These are phyloP conservation scores for Symbiodinium pilosum DNA, from an alignment of 73 alveolate species.

Conservation along the genomic window DNA sequence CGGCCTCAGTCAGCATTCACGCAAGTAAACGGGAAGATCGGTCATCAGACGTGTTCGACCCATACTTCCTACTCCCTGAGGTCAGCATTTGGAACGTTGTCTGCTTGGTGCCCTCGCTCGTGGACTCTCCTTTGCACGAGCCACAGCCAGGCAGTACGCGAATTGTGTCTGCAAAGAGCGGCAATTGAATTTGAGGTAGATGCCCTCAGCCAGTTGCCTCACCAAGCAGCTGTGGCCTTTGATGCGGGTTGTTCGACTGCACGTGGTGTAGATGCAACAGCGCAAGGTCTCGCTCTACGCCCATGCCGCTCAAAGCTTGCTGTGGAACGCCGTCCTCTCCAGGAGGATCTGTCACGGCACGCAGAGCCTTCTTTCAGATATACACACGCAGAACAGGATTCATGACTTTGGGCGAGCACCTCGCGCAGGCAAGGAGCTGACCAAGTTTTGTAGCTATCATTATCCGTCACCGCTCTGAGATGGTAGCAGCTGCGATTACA, in stretches of 20 bases:
- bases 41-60: background rate
- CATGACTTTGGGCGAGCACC: conserved; percentile 34
- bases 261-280: background rate
- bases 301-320: conserved; percentile 68
- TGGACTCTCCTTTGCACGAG: background rate
- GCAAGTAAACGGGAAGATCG: too few species aligned
- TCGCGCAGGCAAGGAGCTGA: background rate
- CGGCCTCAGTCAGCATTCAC: background rate
- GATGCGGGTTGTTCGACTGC: background rate
- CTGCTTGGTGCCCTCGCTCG: conserved; percentile 80
- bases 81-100: conserved; percentile 68
- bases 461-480: background rate
- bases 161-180: background rate
- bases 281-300: conserved; percentile 44
- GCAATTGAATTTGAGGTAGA: background rate
- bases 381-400: background rate
- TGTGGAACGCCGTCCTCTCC: conserved; percentile 74
- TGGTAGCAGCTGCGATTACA: background rate
- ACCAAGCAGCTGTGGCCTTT: conserved; percentile 30
- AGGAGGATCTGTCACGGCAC: background rate
- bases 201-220: conserved; percentile 45
- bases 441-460: too few species aligned
- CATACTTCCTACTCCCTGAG: background rate
- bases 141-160: background rate
- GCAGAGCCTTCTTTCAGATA: background rate